These are phyloP conservation scores for Ilyonectria robusta DNA, from an alignment of 2,329 filamentous ascomycete genomes.

Conservation along the genomic window DNA sequence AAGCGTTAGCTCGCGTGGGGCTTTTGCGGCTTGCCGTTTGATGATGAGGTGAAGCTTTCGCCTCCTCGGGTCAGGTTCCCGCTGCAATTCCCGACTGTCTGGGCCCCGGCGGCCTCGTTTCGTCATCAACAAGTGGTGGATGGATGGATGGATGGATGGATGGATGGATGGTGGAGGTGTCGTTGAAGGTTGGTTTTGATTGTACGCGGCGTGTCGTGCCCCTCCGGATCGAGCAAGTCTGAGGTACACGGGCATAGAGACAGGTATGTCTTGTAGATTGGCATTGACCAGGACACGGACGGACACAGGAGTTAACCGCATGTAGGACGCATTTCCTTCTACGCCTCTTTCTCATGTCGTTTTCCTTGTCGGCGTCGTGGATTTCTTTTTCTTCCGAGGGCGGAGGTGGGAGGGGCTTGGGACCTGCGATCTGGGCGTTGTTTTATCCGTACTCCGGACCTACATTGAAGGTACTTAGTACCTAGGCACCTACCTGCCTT, in stretches of 20 bases:
- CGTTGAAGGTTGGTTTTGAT: slow-evolving; percentile 2
- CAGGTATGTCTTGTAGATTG: background rate
- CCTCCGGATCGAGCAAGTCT: slow-evolving; percentile 19
- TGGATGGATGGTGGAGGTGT: slow-evolving; percentile 3
- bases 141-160: background rate
- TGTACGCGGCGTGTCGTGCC: background rate
- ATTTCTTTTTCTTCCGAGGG: background rate
- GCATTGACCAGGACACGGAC: slow-evolving; percentile 11
- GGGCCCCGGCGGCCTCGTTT: slow-evolving; percentile 27
- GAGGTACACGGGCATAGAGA: background rate
- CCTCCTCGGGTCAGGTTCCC: slow-evolving; percentile 30
- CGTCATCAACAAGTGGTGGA: slow-evolving; percentile 7
- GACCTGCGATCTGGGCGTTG: background rate
- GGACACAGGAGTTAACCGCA: slow-evolving; percentile 10
- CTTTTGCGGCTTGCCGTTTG: slow-evolving; percentile 8
- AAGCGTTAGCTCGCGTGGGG: slow-evolving; percentile 6
- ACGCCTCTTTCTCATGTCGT: background rate
- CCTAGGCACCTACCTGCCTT: no score
- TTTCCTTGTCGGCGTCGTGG: background rate
- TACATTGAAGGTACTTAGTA: no score
- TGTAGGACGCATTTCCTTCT: slow-evolving; percentile 1
- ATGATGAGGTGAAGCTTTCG: slow-evolving; percentile 18
- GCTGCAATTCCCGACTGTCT: slow-evolving; percentile 35
- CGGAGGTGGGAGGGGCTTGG: background rate
- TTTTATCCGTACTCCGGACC: background rate